Evolutionary conservation across 306 rosid genomes (phyloP).

Genomic region (Castanea sativa): DNA sequence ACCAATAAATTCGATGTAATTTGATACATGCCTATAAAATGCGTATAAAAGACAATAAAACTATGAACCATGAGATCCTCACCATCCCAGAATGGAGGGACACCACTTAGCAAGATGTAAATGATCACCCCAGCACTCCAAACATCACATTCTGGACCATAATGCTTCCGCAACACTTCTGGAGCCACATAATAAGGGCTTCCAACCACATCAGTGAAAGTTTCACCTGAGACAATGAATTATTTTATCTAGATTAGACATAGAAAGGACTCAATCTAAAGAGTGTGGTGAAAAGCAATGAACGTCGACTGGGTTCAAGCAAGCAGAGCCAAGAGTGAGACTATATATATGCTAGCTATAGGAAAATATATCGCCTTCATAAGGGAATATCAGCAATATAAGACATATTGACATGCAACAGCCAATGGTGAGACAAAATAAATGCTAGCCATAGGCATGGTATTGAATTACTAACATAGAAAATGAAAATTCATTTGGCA

Average conservation of each 20-base stretch:
- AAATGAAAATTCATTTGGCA: not conserved
- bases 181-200: slow-evolving; percentile 99
- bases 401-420: not conserved
- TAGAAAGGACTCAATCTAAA: not conserved
- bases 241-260: slow-evolving; percentile 20
- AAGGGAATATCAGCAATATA: not conserved
- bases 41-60: not conserved
- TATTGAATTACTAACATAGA: not conserved
- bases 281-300: slow-evolving; percentile 1
- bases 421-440: too few species aligned
- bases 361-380: not conserved
- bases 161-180: slow-evolving; percentile 81
- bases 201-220: slow-evolving; percentile 86
- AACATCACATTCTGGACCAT: slow-evolving; percentile 90
- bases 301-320: not conserved
- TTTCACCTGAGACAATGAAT: slow-evolving; percentile 62
- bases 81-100: slow-evolving; percentile 99
- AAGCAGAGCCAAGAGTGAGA: slow-evolving; percentile 6
- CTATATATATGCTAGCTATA: not conserved
- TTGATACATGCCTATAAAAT: slow-evolving; percentile 1
- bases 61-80: slow-evolving; percentile 28
- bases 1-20: slow-evolving; percentile 13
- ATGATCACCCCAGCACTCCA: slow-evolving; percentile 99
- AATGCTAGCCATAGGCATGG: not conserved
- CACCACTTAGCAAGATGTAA: slow-evolving; percentile 85